These are phyloP conservation scores for Backusella westeae DNA, from an alignment of 192 early-diverging fungal species.

Conservation along the genomic window DNA sequence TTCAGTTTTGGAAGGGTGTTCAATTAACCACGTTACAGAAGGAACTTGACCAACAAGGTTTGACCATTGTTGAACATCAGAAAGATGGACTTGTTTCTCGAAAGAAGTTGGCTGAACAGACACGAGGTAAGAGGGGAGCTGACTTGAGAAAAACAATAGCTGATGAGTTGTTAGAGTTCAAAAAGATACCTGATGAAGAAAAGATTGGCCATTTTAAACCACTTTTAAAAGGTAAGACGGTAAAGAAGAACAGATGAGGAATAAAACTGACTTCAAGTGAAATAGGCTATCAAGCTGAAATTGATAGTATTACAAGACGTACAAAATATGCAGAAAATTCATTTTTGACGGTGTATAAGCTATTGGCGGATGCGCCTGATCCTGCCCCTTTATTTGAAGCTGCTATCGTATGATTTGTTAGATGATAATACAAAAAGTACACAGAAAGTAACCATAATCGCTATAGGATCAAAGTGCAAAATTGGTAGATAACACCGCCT, in stretches of 20 bases:
- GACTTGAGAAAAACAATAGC: neutral
- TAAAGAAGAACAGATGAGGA: neutral
- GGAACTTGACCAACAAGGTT: constrained; percentile 71
- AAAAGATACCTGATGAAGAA: constrained; percentile 70
- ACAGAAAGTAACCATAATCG: neutral
- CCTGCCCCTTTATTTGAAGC: constrained; percentile 70
- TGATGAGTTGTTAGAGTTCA: constrained; percentile 61
- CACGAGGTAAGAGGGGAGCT: constrained; percentile 57
- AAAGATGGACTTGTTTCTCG: constrained; percentile 72
- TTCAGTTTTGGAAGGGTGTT: constrained; percentile 46
- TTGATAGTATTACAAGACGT: constrained; percentile 82
- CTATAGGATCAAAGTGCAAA: constrained; percentile 50
- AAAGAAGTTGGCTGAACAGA: constrained; percentile 84
- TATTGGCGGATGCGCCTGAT: constrained; percentile 80
- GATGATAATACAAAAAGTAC: neutral
- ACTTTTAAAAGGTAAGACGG: constrained; percentile 61
- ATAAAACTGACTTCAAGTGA: neutral
- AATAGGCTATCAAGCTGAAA: constrained; percentile 85
- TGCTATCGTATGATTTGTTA: constrained; percentile 41
- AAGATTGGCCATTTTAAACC: constrained; percentile 77
- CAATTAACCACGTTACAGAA: constrained; percentile 67
- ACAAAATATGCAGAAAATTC: constrained; percentile 80
- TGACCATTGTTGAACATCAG: constrained; percentile 83
- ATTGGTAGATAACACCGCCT: constrained; percentile 40
- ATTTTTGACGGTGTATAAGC: constrained; percentile 80